A percentile compares a stretch with the other conserved stretches of the same genome.
Conservation (phyloP, 257 asterid species). For the Solanum tarapatanum region DNA sequence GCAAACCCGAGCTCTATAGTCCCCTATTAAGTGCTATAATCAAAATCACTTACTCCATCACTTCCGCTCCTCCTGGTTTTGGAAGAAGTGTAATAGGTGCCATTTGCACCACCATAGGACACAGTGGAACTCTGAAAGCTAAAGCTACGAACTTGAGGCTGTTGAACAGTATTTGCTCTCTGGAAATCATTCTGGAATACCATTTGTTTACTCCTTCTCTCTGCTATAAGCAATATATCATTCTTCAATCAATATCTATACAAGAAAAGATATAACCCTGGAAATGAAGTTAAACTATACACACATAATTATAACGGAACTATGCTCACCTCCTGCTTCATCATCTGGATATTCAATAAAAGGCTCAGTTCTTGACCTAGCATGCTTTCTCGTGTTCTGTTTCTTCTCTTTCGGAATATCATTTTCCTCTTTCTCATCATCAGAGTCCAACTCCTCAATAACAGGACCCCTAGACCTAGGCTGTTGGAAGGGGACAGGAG, state of each 20-base stretch:
- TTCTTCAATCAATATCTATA: background rate
- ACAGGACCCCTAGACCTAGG: constrained; percentile 51
- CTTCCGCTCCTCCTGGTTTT: constrained; percentile 63
- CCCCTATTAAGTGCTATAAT: background rate
- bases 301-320: background rate
- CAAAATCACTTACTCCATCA: constrained; percentile 63
- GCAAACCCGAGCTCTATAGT: background rate
- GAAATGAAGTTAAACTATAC: background rate
- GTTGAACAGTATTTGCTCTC: constrained; percentile 21
- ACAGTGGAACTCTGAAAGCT: constrained; percentile 71
- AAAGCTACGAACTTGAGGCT: constrained; percentile 48
- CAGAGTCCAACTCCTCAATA: constrained; percentile 86
- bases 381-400: constrained; percentile 64
- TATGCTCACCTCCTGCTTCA: constrained; percentile 45
- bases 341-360: constrained; percentile 65
- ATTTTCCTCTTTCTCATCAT: constrained; percentile 51
- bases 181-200: constrained; percentile 26
- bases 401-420: constrained; percentile 20
- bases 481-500: constrained; percentile 8
- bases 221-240: constrained; percentile 18
- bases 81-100: constrained; percentile 67
- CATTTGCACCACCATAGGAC: constrained; percentile 79
- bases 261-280: background rate
- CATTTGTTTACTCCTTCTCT: constrained; percentile 43
- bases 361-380: constrained; percentile 60